Evolutionary conservation across 164 flowering plant species (phyloP), one percentile per base, ranked within the genome.

Genomic region (Saururus chinensis): DNA sequence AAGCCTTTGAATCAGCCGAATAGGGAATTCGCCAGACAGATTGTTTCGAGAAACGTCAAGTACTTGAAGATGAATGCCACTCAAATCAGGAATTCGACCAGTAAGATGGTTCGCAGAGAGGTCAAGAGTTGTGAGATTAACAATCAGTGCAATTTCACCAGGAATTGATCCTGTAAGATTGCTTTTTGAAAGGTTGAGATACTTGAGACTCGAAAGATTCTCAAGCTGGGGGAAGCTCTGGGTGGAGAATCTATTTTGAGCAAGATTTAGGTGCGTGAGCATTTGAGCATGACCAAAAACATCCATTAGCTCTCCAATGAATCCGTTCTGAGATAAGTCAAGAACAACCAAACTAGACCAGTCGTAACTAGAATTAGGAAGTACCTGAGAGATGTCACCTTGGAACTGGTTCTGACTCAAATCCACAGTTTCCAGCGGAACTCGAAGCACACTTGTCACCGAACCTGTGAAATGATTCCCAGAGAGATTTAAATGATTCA

Each of bases 371-470:
- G 86, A 75, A 73, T 72, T 79, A 64, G 64, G 79, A 55, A 75
- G 70, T 79, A 82, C 83, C 83, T 80, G 80, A 71, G 88, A 78
- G 72, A 89, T 73, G 74, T 81, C 84, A 53, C 95, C 97, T 61
- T 85, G 80, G 68, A 90, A 86, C 73, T 75, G 86, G 75, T 90
- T 90, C 52, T 65, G 64, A 67, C 97, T 87, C 66, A 90, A 75
- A 72, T 90, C 95, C 40, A 86, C 57, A 53, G 85, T 80, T 77
- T 87, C 70, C 72, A 89, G 49, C 22, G 66, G 66, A 69, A 68
- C 76, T 70, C 68, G 73, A 65, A 87, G 78, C 48, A 82, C 48
- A 30, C 75, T 81, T 65, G 74, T 60, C n/a, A 79, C 81, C 40
- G 92, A 80, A 70, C 97, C 97, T 51, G 82, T 75, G 65, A 89